Conservation (phyloP, 2,329 filamentous ascomycete species). For the Aspergillus spinulosporus region DNA sequence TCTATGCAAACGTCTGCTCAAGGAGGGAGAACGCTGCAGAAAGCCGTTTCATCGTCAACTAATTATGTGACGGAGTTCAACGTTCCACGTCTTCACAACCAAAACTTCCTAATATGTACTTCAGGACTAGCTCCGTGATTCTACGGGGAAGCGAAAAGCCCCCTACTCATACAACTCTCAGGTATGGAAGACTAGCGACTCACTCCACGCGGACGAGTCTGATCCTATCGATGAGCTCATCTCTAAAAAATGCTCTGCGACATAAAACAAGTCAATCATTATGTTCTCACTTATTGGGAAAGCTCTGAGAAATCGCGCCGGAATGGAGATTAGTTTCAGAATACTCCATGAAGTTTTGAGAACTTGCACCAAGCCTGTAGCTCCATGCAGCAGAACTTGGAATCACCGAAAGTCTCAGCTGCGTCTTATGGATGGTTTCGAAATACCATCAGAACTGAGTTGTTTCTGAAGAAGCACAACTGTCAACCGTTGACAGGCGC, state of each 20-base stretch:
- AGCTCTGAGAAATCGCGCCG: background rate
- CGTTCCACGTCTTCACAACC: background rate
- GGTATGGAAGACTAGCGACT: slow-evolving; percentile 5
- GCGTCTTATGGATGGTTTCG: slow-evolving; percentile 16
- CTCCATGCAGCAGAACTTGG: slow-evolving; percentile 21
- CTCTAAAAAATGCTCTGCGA: too few species aligned
- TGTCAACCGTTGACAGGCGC: slow-evolving; percentile 22
- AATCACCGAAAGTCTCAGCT: slow-evolving; percentile 11
- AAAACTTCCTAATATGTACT: slow-evolving; percentile 9
- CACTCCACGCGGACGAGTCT: background rate
- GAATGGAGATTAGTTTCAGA: slow-evolving; percentile 13
- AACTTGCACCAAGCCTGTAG: slow-evolving; percentile 16
- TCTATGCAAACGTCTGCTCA: slow-evolving; percentile 13
- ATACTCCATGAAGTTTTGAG: slow-evolving; percentile 16
- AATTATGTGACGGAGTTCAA: slow-evolving; percentile 23
- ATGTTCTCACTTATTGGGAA: slow-evolving; percentile 5
- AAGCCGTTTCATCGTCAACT: slow-evolving; percentile 24
- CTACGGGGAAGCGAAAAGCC: slow-evolving; percentile 22
- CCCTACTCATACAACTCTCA: slow-evolving; percentile 18
- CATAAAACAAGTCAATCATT: slow-evolving; percentile 19
- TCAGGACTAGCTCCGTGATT: slow-evolving; percentile 19
- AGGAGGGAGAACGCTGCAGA: slow-evolving; percentile 15
- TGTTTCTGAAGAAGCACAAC: slow-evolving; percentile 15
- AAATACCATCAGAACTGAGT: slow-evolving; percentile 13
- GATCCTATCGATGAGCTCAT: slow-evolving; percentile 24